These are phyloP conservation scores for Phoma sp. DNA, from an alignment of 2,329 filamentous ascomycete species.

Conservation along the genomic window DNA sequence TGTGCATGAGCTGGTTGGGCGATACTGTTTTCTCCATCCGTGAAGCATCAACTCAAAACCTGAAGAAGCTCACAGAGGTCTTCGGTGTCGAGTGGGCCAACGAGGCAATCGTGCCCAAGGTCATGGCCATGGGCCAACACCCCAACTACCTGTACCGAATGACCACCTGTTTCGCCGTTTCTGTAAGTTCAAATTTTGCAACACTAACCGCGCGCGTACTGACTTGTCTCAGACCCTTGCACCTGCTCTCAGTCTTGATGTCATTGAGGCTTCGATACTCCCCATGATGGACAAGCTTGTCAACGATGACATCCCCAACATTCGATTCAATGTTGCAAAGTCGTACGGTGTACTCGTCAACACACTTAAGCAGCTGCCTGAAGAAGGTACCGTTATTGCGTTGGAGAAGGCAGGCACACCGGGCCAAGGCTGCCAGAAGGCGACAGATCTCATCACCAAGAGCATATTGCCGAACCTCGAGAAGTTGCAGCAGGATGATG, in stretches of 20 bases:
- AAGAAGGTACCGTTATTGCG: constrained; percentile 83
- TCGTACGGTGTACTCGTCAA: constrained; percentile 91
- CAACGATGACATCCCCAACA: constrained; percentile 95
- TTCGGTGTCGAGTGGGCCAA: constrained; percentile 98
- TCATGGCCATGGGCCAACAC: constrained; percentile 97
- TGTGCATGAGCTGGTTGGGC: constrained; percentile 98
- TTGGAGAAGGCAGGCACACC: constrained; percentile 77
- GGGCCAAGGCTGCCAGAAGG: constrained; percentile 69
- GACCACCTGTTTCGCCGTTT: constrained; percentile 99
- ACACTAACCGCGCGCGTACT: constrained; percentile 11
- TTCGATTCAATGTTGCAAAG: constrained; percentile 99
- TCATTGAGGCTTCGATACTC: constrained; percentile 90
- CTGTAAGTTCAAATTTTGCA: constrained; percentile 68
- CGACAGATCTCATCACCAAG: constrained; percentile 82
- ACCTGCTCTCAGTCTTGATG: constrained; percentile 88
- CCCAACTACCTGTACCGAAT: constrained; percentile 99
- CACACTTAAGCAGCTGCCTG: constrained; percentile 89
- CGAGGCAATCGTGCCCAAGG: constrained; percentile 96
- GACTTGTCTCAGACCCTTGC: constrained; percentile 77
- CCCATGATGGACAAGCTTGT: constrained; percentile 97
- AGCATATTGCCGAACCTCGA: constrained; percentile 88
- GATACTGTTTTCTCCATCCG: constrained; percentile 99
- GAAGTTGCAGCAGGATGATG: constrained; percentile 95
- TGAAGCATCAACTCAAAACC: constrained; percentile 94
- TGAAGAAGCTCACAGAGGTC: constrained; percentile 98